These are phyloP conservation scores for Tripidium arundinaceum DNA, from an alignment of 202 grass and related monocot genomes.

Conservation along the genomic window DNA sequence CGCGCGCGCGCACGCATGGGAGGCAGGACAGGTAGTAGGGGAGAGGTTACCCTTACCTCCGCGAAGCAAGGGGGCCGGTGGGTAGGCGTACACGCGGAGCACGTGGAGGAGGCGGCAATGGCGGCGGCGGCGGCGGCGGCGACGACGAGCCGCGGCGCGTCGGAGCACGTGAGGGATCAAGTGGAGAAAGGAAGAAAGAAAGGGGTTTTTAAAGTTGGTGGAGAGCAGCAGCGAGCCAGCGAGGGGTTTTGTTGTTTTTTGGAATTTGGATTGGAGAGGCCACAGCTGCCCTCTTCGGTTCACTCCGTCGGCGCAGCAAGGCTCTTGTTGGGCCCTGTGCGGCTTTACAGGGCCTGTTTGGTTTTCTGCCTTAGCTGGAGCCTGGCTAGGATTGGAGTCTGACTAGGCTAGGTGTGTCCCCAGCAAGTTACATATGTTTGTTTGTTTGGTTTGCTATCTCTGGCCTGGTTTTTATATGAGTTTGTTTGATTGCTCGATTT, in stretches of 20 bases:
- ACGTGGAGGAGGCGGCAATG: not conserved
- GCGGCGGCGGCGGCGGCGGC: not conserved
- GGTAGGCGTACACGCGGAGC: not conserved
- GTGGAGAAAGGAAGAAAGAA: not conserved
- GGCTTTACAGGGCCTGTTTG: no score
- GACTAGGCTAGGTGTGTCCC: no score
- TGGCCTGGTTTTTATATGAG: no score
- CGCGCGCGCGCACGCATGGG: not conserved
- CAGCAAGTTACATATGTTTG: no score
- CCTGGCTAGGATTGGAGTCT: no score
- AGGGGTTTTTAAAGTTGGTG: slow-evolving; percentile 8
- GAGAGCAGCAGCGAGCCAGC: not conserved
- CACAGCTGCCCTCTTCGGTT: not conserved
- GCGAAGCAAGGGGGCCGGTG: no score
- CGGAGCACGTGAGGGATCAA: slow-evolving; percentile 25
- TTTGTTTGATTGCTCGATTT: no score
- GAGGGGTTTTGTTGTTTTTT: not conserved
- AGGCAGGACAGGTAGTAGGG: not conserved
- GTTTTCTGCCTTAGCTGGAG: no score
- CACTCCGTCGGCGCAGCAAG: not conserved
- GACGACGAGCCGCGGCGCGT: not conserved
- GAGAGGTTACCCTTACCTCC: not conserved
- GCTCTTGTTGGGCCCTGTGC: not conserved
- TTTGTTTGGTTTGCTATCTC: no score
- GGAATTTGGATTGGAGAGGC: not conserved